Base-by-base conservation (phyloP, 1,284 basidiomycete genomes). In the Trichosporon sp. region DNA sequence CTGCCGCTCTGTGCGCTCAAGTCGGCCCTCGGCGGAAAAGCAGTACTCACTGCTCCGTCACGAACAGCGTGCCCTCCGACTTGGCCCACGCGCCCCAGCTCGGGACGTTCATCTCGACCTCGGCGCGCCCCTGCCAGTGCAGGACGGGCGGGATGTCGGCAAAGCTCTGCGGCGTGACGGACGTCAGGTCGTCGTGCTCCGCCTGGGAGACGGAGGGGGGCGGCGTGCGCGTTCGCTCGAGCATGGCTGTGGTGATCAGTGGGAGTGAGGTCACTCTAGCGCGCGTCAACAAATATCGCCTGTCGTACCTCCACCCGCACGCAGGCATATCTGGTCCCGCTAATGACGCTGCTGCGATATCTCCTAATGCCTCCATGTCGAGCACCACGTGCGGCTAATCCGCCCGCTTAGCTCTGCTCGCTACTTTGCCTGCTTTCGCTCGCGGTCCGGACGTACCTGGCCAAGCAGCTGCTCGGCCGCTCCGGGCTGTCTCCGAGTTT, bases 11-110 rank as follows among this genome's bases (percentile, higher is more conserved):
- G 6, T n/a, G n/a, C n/a, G n/a, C n/a, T n/a, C n/a, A n/a, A n/a
- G n/a, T n/a, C n/a, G n/a, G n/a, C n/a, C n/a, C n/a, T n/a, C n/a
- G n/a, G n/a, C n/a, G n/a, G n/a, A n/a, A n/a, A n/a, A n/a, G n/a
- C n/a, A n/a, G n/a, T n/a, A 81, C 84, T 68, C 71, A 92, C 93
- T 89, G 93, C 77, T 95, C 93, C 56, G 93, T 88, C 32, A 95
- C 86, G 77, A 90, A 93, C 3, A 95, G 83, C 0, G 23, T 23
- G 44, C 29, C n/a, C 4, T n/a, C 23, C 31, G 44, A 21, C 64
- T n/a, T 31, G 18, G 34, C 3, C 67, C 69, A 72, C 88, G 1
- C 83, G 87, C 18, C 87, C 85, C 63, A 91, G 78, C 2, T 88
- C 85, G 31, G 92, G 27, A 42, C 91, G 70, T 92, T 89, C 64